phyloP scores from a whole-genome alignment of 768 basidiomycete species.

The Kwoniella dejecticola region DNA sequence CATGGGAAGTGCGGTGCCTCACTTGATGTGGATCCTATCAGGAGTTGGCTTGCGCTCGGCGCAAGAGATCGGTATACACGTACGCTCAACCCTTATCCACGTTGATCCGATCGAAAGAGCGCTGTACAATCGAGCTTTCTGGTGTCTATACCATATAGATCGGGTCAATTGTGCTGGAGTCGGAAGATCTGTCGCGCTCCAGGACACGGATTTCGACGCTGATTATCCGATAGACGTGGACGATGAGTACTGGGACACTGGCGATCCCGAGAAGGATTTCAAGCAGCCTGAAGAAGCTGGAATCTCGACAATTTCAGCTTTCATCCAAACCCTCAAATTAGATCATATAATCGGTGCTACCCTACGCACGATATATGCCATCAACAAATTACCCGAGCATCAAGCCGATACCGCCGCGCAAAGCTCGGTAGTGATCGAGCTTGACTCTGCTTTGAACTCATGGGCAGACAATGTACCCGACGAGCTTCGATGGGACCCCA shows the following conservation, averaged over 20 bases:
- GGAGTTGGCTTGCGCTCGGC: slow-evolving; percentile 71
- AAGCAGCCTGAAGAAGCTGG: slow-evolving; percentile 63
- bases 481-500: slow-evolving; percentile 63
- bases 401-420: slow-evolving; percentile 42
- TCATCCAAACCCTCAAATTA: slow-evolving; percentile 64
- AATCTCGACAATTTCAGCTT: slow-evolving; percentile 60
- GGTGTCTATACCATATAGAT: slow-evolving; percentile 60
- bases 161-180: slow-evolving; percentile 57
- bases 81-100: slow-evolving; percentile 58
- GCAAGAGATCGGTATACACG: slow-evolving; percentile 76
- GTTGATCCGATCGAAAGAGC: slow-evolving; percentile 63
- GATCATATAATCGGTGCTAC: slow-evolving; percentile 66
- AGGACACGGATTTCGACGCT: slow-evolving; percentile 72
- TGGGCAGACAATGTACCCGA: slow-evolving; percentile 73
- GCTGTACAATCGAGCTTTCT: slow-evolving; percentile 77
- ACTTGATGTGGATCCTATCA: slow-evolving; percentile 63
- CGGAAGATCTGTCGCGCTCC: slow-evolving; percentile 71
- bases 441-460: slow-evolving; percentile 70
- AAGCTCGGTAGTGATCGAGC: slow-evolving; percentile 63
- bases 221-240: slow-evolving; percentile 76
- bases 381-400: slow-evolving; percentile 61
- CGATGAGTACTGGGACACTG: slow-evolving; percentile 73
- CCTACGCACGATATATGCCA: slow-evolving; percentile 69
- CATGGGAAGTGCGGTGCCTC: slow-evolving; percentile 39
- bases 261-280: slow-evolving; percentile 63